Evolutionary conservation across 495 filamentous ascomycete species (phyloP), one percentile per base, ranked within the genome.

Genomic region (Aspergillus ellipticus): DNA sequence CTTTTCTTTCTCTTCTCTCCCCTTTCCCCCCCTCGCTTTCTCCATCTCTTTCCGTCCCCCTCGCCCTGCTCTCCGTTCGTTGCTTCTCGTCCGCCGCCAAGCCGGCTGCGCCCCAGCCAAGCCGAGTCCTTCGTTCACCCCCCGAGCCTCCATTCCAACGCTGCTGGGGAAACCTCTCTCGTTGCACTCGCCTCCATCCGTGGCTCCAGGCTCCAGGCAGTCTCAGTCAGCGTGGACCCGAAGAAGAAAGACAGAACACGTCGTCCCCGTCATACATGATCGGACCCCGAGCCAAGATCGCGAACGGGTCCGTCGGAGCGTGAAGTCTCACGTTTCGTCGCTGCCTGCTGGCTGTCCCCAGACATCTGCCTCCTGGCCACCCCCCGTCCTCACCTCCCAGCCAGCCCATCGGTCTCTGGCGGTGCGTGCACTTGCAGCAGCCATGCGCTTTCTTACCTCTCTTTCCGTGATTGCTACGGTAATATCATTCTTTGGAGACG

Each of bases 61-160:
- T 62, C 39, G 39, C 22, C 21, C 33, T 29, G 4, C 19, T 50
- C 50, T 39, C 45, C 29, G 9, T 21, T 28, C 45, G 29, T 39
- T 20, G 15, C 26, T 21, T 11, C 37, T 19, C 24, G 41, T 35
- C 50, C 41, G 29, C 48, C 41, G 60, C 62, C 62, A 64, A 64
- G 62, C 35, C 62, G 26, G 37, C 61, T 64, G 57, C 61, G 61
- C 61, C 61, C 50, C 60, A 54, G 15, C 48, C 47, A 55, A 51
- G 57, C 53, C 13, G 29, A 35, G 10, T 35, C 28, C 28, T 21
- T 31, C 21, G 16, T n/a, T 42, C 21, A 28, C 7, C 29, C 20
- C 11, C 17, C 42, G 42, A 21, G 22, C 21, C 22, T 19, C 35
- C 35, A n/a, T 39, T 39, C 19, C 43, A 22, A 13, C 35, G 5